Evolutionary conservation across 176 grass and related monocot genomes (phyloP), one percentile per base, ranked within the genome.

Genomic region (Ampelocalamus luodianensis): DNA sequence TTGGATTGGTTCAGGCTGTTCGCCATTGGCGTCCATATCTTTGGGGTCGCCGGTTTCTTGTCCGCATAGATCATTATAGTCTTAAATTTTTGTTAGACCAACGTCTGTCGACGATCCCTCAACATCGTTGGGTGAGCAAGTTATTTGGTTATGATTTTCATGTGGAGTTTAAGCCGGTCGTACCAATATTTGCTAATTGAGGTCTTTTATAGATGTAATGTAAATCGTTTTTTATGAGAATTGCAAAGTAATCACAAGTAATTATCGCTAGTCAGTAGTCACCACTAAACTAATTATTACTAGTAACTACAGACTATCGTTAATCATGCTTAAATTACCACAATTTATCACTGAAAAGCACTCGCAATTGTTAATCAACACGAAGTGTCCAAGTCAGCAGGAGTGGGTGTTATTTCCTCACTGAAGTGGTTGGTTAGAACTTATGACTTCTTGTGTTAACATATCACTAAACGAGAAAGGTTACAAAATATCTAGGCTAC

Each of bases 301-400:
- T 58, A 66, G 44, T 50, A 50, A 15, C 11, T 39, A 37, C 12
- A 51, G 48, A 67, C 22, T 49, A 64, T 10, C n/a, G 32, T 68
- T 17, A 10, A 80, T 24, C 63, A 48, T 16, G 22, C 74, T 77
- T 59, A 26, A 24, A 14, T 76, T 16, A 18, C 45, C 11, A 60
- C 23, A 46, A 63, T 13, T 55, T 32, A 78, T 78, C 59, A 45
- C 58, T 63, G 23, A 78, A 62, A 77, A 78, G 4, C 39, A 13
- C 58, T 78, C 4, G 10, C 15, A 44, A 32, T 32, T 78, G 42
- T 65, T 78, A 46, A 32, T 46, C 40, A 46, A 64, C 71, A 10
- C 27, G 14, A 36, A 65, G 27, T 17, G 26, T 34, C 14, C 62
- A 65, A 36, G 62, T 65, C 26, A 36, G 26, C 13, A 36, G 61